Conservation (phyloP, 2,329 filamentous ascomycete species). For the Beauveria scarabaeidicola region DNA sequence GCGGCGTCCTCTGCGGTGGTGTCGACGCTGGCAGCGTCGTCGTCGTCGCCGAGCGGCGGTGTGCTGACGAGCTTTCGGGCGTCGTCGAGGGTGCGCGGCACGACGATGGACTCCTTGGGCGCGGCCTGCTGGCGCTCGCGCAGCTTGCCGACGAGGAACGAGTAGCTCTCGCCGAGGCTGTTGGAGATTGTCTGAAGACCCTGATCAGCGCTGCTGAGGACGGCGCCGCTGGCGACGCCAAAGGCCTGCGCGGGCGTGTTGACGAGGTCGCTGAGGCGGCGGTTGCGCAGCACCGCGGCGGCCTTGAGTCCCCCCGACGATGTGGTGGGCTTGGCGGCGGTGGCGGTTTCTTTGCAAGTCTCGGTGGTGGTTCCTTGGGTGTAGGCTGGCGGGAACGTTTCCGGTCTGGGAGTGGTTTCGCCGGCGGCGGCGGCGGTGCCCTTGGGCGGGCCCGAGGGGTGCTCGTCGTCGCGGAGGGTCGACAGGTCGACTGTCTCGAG, state of each 20-base stretch:
- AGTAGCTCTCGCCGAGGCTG: slow-evolving; percentile 86
- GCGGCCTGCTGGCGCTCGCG: slow-evolving; percentile 51
- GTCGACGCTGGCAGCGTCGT: slow-evolving; percentile 51
- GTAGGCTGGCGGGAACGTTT: slow-evolving; percentile 52
- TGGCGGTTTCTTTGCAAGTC: slow-evolving; percentile 23
- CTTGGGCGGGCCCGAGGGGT: slow-evolving; percentile 59
- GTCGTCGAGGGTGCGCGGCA: slow-evolving; percentile 89
- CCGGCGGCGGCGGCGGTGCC: slow-evolving; percentile 35
- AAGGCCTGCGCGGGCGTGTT: slow-evolving; percentile 76
- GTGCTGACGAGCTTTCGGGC: slow-evolving; percentile 81
- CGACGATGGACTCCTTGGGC: slow-evolving; percentile 39
- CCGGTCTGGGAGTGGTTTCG: slow-evolving; percentile 33
- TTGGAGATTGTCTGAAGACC: slow-evolving; percentile 85
- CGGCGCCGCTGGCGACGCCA: slow-evolving; percentile 72
- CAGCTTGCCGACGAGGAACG: slow-evolving; percentile 81
- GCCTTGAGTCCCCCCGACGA: slow-evolving; percentile 37
- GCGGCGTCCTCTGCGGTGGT: slow-evolving; percentile 31
- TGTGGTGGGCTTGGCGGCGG: slow-evolving; percentile 27
- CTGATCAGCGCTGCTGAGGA: slow-evolving; percentile 84
- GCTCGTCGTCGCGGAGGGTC: slow-evolving; percentile 74
- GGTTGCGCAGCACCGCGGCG: slow-evolving; percentile 51
- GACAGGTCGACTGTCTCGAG: slow-evolving; percentile 91
- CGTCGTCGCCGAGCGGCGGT: slow-evolving; percentile 40
- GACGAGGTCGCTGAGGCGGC: slow-evolving; percentile 76
- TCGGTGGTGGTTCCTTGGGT: slow-evolving; percentile 32